Base-by-base conservation (phyloP, 495 filamentous ascomycete species). In the Podospora bellae-mahoneyi region DNA sequence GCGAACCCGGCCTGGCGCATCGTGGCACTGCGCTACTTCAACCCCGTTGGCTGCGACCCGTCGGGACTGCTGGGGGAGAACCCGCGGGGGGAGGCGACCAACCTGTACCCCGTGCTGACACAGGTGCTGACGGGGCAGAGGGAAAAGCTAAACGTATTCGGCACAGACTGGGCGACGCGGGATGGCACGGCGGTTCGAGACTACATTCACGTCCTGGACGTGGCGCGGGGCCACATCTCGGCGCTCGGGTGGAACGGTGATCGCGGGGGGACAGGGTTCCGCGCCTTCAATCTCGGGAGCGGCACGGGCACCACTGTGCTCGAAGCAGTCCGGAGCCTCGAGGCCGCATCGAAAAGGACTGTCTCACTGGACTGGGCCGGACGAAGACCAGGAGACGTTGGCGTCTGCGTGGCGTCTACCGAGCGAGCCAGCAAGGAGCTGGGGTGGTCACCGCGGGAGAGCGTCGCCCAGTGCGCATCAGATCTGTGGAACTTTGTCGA, bases 121-220 rank as follows among this genome's bases (percentile, higher is more conserved):
- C 84, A 85, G 48, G 88, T 89, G 13, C 80, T 89, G 72, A 84
- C 83, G 0, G 87, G 88, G 7, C 75, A 80, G 34, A 83, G 83
- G 66, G 71, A 79, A 0, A 80, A 80, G 32, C 76, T 90, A 28
- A 78, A 84, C 56, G 84, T 90, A 70, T 90, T 88, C 64, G 88
- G 88, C 62, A 82, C 81, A 3, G 85, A 90, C 66, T 90, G 86
- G 84, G 80, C 87, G 53, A 89, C 88, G 1, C 82, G 82, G 62
- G 89, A 91, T 69, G 89, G 89, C 58, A 93, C 90, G 34, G 90
- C 91, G 67, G 89, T 92, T 72, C 86, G 90, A 60, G 90, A 92
- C 76, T 92, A 89, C 80, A 89, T 89, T 65, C 82, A 84, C 67
- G 82, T 84, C 44, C 75, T 79, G n/a, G 90, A 92, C 74, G 82